These are phyloP conservation scores for Eugenia klotzschiana DNA, from an alignment of 441 rosid genomes.

Conservation along the genomic window DNA sequence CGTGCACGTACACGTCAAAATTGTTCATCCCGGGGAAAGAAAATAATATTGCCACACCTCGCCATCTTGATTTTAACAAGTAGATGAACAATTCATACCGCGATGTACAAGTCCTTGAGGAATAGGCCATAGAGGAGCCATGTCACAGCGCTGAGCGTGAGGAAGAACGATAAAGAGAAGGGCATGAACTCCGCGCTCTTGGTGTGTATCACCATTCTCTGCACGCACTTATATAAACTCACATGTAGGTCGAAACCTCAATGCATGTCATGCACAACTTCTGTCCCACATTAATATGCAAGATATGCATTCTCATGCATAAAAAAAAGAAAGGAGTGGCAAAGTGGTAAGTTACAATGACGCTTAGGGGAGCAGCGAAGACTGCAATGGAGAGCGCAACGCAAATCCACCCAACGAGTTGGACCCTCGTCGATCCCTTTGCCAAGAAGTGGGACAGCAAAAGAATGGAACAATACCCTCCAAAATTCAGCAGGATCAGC, in stretches of 20 bases:
- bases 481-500: slow-evolving; percentile 28
- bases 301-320: background rate
- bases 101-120: slow-evolving; percentile 41
- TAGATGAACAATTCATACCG: slow-evolving; percentile 16
- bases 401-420: slow-evolving; percentile 37
- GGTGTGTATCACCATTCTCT: slow-evolving; percentile 43
- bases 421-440: slow-evolving; percentile 26
- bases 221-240: background rate
- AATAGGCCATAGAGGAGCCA: slow-evolving; percentile 54
- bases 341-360: slow-evolving; percentile 15
- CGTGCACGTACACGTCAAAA: background rate
- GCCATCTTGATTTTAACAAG: background rate
- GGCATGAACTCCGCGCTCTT: slow-evolving; percentile 69
- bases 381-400: slow-evolving; percentile 31
- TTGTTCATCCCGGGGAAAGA: background rate
- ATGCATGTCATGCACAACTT: background rate
- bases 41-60: background rate
- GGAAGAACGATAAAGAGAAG: slow-evolving; percentile 32
- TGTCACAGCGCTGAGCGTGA: slow-evolving; percentile 35
- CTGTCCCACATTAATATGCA: background rate
- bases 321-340: background rate
- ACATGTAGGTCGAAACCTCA: background rate
- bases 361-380: slow-evolving; percentile 48
- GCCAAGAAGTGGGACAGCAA: slow-evolving; percentile 26
- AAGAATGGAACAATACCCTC: slow-evolving; percentile 25